phyloP scores from a whole-genome alignment of 306 rosid species.

The Malus domestica region ASM211411v1 NC_041790.1:5030001-5030500 shows the following conservation, averaged over 20 bases:
- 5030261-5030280: constrained; percentile 18
- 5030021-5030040: constrained; percentile 27
- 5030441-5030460: too few relatives aligned
- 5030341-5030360: constrained; percentile 19
- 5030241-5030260: constrained; percentile 11
- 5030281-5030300: constrained; percentile 39
- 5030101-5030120: constrained; percentile 68
- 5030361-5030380: constrained; percentile 18
- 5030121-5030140: constrained; percentile 72
- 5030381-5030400: constrained; percentile 1
- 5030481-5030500: too few relatives aligned
- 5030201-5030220: constrained; percentile 69
- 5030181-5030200: constrained; percentile 68
- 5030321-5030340: constrained; percentile 35
- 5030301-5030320: constrained; percentile 37
- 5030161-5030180: constrained; percentile 70
- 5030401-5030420: not conserved
- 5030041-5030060: constrained; percentile 50
- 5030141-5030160: constrained; percentile 64
- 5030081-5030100: constrained; percentile 63
- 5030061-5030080: constrained; percentile 56
- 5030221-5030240: constrained; percentile 76
- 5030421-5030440: too few relatives aligned
- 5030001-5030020: constrained; percentile 25
- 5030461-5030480: too few relatives aligned